A percentile compares a stretch with the other conserved stretches of the same genome.
phyloP scores from a whole-genome alignment of 2,329 filamentous ascomycete genomes.

The Bertia moriformis region DNA sequence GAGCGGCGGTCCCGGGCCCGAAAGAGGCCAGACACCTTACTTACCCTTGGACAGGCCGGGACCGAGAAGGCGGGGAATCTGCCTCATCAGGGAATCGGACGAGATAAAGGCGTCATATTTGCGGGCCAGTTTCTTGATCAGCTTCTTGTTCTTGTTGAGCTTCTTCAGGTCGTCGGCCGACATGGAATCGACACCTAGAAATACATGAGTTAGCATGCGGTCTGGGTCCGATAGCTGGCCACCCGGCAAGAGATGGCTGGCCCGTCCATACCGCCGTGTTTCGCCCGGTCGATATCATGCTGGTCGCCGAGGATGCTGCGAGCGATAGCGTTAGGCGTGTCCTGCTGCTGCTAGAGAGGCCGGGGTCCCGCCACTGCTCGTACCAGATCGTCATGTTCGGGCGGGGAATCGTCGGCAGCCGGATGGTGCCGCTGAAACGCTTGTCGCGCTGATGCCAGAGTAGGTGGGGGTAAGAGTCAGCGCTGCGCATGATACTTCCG shows the following conservation, averaged over 20 bases:
- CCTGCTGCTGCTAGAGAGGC: too few species aligned
- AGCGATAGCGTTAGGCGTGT: too few species aligned
- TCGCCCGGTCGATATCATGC: constrained; percentile 71
- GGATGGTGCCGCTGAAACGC: constrained; percentile 99
- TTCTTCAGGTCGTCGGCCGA: constrained; percentile 67
- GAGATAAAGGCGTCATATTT: constrained; percentile 71
- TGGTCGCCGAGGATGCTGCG: constrained; percentile 54
- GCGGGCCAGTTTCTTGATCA: constrained; percentile 72
- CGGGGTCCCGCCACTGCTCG: constrained; percentile 22
- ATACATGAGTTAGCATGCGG: too few species aligned
- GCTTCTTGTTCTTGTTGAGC: constrained; percentile 80
- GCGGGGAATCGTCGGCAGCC: constrained; percentile 79
- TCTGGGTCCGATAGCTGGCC: too few species aligned
- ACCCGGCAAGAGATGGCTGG: too few species aligned
- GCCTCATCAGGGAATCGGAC: constrained; percentile 65
- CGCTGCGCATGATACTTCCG: too few species aligned
- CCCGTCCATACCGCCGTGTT: constrained; percentile 64
- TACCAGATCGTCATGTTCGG: constrained; percentile 84
- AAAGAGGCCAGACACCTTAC: constrained; percentile 7
- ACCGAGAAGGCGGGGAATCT: constrained; percentile 68
- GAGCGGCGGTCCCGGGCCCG: not conserved
- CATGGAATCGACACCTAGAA: too few species aligned
- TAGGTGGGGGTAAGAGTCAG: too few species aligned
- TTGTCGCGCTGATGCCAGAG: constrained; percentile 99
- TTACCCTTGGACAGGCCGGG: constrained; percentile 59